Evolutionary conservation across 2,329 filamentous ascomycete species (phyloP), one percentile per base, ranked within the genome.

Genomic region (Furcasterigmium furcatum): DNA sequence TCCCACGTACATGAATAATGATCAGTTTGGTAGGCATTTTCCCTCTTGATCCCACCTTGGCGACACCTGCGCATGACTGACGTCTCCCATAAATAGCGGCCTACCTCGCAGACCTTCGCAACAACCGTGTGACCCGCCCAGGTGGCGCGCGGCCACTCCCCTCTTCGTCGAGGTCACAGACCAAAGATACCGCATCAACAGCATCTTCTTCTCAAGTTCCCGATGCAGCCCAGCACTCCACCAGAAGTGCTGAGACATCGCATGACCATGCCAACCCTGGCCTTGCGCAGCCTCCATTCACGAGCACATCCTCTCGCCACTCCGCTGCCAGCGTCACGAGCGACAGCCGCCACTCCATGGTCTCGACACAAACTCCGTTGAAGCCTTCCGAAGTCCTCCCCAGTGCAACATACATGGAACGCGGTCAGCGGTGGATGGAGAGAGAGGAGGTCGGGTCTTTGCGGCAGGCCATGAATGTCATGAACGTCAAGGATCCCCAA

Each of bases 371-470:
- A 12, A 51, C 64, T 24, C 74, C 77, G 13, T 58, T 82, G 46
- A 82, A 72, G 51, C 77, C 81, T 2, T 79, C 76, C 3, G 74
- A 82, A 42, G 75, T 85, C 41, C 81, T 85, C 14, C 79, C 82
- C 7, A 87, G 76, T 48, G 73, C 81, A 36, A 81, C 78, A 8
- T 91, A 91, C 62, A 84, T 88, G 46, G 87, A 91, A 63, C 79
- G 82, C 46, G 85, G 85, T 16, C 80, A 83, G 58, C 73, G 87
- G 55, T 89, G 86, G 84, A 87, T 88, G 79, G 87, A 91, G 62
- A 88, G 87, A 62, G 85, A 90, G 58, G 87, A 91, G 64, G 84
- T 81, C 4, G 76, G 77, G 29, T 85, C 85, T 18, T 65, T 91
- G 48, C 79, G 85, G 16, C 76, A 82, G 49, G 87, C 87, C 10